phyloP scores from a whole-genome alignment of 352 stramenopile genomes.

The Salisapilia sapeloensis region DNA sequence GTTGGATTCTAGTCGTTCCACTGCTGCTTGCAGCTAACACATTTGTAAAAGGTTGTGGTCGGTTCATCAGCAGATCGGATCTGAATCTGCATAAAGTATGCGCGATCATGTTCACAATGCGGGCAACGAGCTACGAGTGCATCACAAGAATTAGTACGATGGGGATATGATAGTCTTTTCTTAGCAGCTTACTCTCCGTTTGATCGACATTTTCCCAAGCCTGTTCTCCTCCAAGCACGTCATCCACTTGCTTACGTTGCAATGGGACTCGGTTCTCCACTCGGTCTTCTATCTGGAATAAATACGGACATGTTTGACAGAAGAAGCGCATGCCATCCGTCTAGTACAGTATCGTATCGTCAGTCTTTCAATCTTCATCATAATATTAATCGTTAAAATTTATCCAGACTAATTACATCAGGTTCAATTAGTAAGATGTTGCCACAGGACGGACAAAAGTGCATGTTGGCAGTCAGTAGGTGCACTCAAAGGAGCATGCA shows the following conservation, averaged over 20 bases:
- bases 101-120: constrained; percentile 88
- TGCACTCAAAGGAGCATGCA: too few species aligned
- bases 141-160: not conserved
- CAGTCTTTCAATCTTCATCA: constrained; percentile 1
- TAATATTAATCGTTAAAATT: constrained; percentile 1
- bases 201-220: constrained; percentile 98
- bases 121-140: constrained; percentile 75
- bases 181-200: constrained; percentile 73
- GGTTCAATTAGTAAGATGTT: constrained; percentile 84
- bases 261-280: constrained; percentile 82
- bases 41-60: constrained; percentile 99
- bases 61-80: constrained; percentile 97
- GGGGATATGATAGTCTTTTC: not conserved
- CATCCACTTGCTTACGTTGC: constrained; percentile 95
- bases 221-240: constrained; percentile 94
- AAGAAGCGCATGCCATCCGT: constrained; percentile 82
- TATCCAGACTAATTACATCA: constrained; percentile 19
- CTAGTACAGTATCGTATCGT: constrained; percentile 9
- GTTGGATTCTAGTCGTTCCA: constrained; percentile 82
- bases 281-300: constrained; percentile 80
- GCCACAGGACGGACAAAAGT: constrained; percentile 81
- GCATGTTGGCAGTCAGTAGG: too few species aligned
- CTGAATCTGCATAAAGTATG: constrained; percentile 99
- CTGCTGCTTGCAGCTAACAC: constrained; percentile 94
- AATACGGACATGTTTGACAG: constrained; percentile 79